Evolutionary conservation across 208 protist genomes (phyloP).

Genomic region (Trypanosoma platydactyli): DNA sequence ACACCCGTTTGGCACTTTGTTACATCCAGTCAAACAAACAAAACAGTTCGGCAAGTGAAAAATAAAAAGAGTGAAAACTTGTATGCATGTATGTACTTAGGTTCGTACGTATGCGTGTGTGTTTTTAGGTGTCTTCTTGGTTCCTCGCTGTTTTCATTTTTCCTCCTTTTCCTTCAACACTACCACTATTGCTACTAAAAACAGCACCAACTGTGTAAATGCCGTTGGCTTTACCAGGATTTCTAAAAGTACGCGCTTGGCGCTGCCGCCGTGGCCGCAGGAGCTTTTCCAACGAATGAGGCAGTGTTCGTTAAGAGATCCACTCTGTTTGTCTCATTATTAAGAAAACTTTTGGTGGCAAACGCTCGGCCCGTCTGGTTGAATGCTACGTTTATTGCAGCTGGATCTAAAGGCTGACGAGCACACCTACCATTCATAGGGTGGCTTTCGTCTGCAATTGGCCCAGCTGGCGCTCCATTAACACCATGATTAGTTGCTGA

Average conservation of each 20-base stretch:
- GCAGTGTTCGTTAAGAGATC: slow-evolving; percentile 16
- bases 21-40: background rate
- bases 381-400: slow-evolving; percentile 12
- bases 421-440: background rate
- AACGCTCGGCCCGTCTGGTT: slow-evolving; percentile 19
- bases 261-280: background rate
- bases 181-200: background rate
- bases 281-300: slow-evolving; percentile 11
- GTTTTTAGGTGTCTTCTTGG: too few relatives aligned
- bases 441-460: background rate
- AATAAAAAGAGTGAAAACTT: slow-evolving; percentile 9
- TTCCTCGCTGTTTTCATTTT: too few relatives aligned
- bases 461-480: background rate
- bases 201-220: background rate
- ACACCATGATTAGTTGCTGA: background rate
- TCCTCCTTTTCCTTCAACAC: background rate
- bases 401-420: slow-evolving; percentile 15
- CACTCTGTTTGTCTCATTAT: slow-evolving; percentile 3
- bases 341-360: slow-evolving; percentile 47
- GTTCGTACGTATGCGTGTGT: too few relatives aligned
- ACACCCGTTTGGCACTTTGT: background rate
- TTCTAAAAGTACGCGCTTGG: slow-evolving; percentile 59
- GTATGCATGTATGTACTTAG: slow-evolving; percentile 8
- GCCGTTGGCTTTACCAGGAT: background rate
- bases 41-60: slow-evolving; percentile 3